phyloP scores from a whole-genome alignment of 192 early-diverging fungal species.

The Phlyctochytrium arcticum region DNA sequence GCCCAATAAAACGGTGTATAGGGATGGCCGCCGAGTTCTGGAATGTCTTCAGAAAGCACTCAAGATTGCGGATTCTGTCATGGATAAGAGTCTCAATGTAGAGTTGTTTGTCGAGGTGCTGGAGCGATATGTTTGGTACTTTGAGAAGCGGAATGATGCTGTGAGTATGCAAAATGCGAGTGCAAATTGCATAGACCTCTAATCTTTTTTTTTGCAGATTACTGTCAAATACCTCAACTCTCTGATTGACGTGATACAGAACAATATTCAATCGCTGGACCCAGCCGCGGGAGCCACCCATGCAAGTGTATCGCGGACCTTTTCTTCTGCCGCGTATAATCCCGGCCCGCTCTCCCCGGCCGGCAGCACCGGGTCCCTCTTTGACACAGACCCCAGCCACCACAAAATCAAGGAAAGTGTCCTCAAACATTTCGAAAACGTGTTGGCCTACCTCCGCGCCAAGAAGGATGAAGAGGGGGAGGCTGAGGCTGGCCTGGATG shows the following conservation, averaged over 20 bases:
- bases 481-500: constrained; percentile 4
- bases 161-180: constrained; percentile 46
- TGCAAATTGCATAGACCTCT: background rate
- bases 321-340: background rate
- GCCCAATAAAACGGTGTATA: constrained; percentile 65
- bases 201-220: constrained; percentile 48
- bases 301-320: background rate
- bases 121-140: constrained; percentile 93
- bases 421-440: constrained; percentile 33
- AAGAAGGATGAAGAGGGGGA: constrained; percentile 30
- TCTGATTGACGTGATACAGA: constrained; percentile 91
- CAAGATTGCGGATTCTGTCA: constrained; percentile 89
- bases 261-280: constrained; percentile 44
- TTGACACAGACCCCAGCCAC: constrained; percentile 14
- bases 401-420: constrained; percentile 20
- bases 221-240: constrained; percentile 92
- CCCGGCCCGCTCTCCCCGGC: constrained; percentile 11
- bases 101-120: constrained; percentile 97
- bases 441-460: constrained; percentile 26
- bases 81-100: constrained; percentile 85
- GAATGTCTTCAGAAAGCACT: constrained; percentile 92
- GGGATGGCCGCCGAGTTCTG: constrained; percentile 85
- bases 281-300: background rate
- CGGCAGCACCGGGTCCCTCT: constrained; percentile 22
- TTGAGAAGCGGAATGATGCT: constrained; percentile 83